Evolutionary conservation across 2,329 filamentous ascomycete genomes (phyloP), one percentile per base, ranked within the genome.

Genomic region (Microdochium trichocladiopsis): DNA sequence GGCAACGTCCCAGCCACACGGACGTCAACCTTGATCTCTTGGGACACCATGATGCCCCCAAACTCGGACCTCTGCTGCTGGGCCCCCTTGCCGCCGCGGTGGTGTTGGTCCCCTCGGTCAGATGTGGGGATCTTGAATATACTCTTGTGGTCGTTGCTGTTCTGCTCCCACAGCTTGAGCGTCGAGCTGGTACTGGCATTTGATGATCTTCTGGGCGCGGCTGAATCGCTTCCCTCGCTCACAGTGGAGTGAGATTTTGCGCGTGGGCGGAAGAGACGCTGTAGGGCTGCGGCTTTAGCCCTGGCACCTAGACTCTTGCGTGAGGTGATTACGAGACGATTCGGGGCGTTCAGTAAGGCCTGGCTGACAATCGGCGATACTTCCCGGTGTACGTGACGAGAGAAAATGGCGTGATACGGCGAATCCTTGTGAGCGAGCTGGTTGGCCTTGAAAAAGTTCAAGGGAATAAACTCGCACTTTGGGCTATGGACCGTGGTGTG

Each of bases 391-490:
- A 86, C 74, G 28, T 76, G 75, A 52, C 80, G 76, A 1, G 78
- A 75, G 59, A 89, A 88, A 2, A 75, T 76, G 4, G 80, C 73
- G 47, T 83, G 76, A 56, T 82, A 78, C 0, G 73, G 68, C 28
- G 76, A 72, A 54, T 74, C 74, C 25, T 75, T 71, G 58, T 83
- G 78, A 0, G 81, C 75, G 55, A 85, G 77, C 64, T 89, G 86
- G 53, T 84, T 83, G 8, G 79, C 72, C 57, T 80, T 83, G 70
- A 88, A 88, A 57, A 88, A 82, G 47, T 70, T 77, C 25, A 88
- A 69, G 0, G 86, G 83, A 1, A 79, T 73, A 57, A 86, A 86
- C 52, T 77, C 73, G 60, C 80, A 78, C 25, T 75, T 74, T 1
- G 76, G 69, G 22, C 76, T 75, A 2, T 70, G 69, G 9, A 79